Evolutionary conservation across 331 rosid species (phyloP).

Genomic region (Stylosanthes scabra): DNA sequence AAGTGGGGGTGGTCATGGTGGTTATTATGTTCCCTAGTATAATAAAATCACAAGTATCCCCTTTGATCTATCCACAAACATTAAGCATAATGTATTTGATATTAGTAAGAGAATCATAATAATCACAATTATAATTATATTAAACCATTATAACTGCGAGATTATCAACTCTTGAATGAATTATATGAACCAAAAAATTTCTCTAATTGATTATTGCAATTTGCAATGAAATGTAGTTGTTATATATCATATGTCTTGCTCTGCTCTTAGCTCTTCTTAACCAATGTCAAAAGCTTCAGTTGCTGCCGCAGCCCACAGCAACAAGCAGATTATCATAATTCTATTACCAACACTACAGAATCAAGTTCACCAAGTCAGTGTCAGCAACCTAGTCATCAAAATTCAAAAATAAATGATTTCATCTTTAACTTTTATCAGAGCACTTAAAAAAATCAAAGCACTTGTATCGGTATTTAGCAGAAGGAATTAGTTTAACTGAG

Average conservation of each 20-base stretch:
- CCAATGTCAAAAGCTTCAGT: too few species aligned
- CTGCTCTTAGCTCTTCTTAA: too few species aligned
- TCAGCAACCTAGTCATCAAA: neutral
- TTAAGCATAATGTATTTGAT: constrained; percentile 28
- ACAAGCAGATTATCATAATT: neutral
- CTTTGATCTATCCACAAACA: constrained; percentile 33
- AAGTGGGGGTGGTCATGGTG: constrained; percentile 50
- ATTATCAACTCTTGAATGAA: constrained; percentile 26
- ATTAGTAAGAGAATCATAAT: constrained; percentile 14
- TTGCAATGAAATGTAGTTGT: neutral
- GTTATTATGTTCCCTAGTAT: constrained; percentile 43
- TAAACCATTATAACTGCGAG: constrained; percentile 1
- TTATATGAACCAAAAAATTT: constrained; percentile 39
- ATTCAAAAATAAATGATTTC: too few species aligned
- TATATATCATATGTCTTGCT: too few species aligned
- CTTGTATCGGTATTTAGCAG: neutral
- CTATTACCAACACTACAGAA: neutral
- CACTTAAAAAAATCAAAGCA: too few species aligned
- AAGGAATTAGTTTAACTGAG: neutral
- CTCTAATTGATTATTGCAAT: constrained; percentile 18
- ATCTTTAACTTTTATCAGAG: too few species aligned
- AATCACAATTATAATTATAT: constrained; percentile 17
- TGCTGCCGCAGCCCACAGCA: too few species aligned
- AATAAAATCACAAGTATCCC: neutral
- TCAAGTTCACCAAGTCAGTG: neutral